phyloP scores from a whole-genome alignment of 805 yeast genomes.

The Candida peoriensis region DNA sequence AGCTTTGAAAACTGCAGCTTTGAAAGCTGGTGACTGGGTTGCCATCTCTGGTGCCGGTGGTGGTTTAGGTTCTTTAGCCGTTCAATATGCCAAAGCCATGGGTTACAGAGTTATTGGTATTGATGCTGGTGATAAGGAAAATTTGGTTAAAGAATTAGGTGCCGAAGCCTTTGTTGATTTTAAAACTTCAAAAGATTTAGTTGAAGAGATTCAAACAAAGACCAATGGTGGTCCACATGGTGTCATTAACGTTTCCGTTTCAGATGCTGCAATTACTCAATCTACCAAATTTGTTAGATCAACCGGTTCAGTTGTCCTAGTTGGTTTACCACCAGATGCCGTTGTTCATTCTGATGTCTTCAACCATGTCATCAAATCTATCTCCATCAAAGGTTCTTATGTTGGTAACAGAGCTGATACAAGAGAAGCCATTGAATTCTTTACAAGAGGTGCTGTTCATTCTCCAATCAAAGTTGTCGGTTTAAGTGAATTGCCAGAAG shows the following conservation, averaged over 20 bases:
- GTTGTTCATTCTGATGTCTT: conserved; percentile 63
- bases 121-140: conserved; percentile 12
- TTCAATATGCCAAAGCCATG: conserved; percentile 15
- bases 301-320: conserved; percentile 63
- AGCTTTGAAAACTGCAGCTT: conserved; percentile 74
- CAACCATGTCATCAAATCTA: conserved; percentile 63
- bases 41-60: conserved; percentile 22
- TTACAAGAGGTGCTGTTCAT: conserved; percentile 57
- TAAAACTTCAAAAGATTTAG: conserved; percentile 46
- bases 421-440: conserved; percentile 70
- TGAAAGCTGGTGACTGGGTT: conserved; percentile 51
- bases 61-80: conserved; percentile 14
- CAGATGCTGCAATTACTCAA: conserved; percentile 57
- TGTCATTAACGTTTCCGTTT: conserved; percentile 65
- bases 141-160: conserved; percentile 38
- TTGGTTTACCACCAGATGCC: conserved; percentile 78
- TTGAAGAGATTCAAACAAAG: conserved; percentile 44
- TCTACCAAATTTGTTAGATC: conserved; percentile 55
- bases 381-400: conserved; percentile 71
- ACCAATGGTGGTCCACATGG: conserved; percentile 74
- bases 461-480: conserved; percentile 60
- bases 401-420: conserved; percentile 88
- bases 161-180: conserved; percentile 61
- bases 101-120: conserved; percentile 15
- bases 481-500: conserved; percentile 45